A percentile compares a stretch with the other conserved stretches of the same genome.
These are phyloP conservation scores for Camellia sinensis DNA, from an alignment of 148 eudicot genomes.

Conservation along the genomic window DNA sequence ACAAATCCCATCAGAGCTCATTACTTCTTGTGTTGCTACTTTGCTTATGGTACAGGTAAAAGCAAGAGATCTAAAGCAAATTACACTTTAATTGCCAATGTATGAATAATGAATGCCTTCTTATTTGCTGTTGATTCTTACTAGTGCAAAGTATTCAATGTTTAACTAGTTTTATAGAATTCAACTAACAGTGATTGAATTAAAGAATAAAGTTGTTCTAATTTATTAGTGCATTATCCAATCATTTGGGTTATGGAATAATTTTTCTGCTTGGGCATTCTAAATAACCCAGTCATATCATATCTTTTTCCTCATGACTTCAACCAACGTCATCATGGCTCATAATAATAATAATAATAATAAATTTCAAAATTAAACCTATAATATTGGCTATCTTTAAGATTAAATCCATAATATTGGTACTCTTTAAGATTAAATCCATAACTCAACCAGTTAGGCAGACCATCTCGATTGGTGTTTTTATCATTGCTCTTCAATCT, in stretches of 20 bases:
- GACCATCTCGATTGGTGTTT: background rate
- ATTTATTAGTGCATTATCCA: background rate
- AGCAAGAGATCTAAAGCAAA: background rate
- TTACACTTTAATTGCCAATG: background rate
- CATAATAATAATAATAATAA: no score
- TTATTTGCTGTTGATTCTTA: background rate
- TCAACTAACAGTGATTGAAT: background rate
- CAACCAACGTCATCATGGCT: background rate
- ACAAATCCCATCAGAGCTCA: slow-evolving; percentile 60
- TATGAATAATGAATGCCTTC: background rate
- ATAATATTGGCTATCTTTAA: no score
- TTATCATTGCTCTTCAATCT: background rate
- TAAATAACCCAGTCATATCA: background rate
- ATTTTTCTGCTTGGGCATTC: background rate
- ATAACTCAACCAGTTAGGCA: background rate
- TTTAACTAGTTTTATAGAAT: background rate
- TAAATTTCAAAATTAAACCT: no score
- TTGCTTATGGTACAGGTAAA: slow-evolving; percentile 82
- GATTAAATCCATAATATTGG: no score
- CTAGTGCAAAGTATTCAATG: background rate
- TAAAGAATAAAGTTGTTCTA: background rate
- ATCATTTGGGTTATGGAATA: background rate
- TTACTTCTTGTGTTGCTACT: slow-evolving; percentile 69
- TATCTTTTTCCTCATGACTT: background rate
- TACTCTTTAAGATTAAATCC: no score